Evolutionary conservation across 108 stramenopile species (phyloP).

Genomic region (Conticribra weissflogii): DNA sequence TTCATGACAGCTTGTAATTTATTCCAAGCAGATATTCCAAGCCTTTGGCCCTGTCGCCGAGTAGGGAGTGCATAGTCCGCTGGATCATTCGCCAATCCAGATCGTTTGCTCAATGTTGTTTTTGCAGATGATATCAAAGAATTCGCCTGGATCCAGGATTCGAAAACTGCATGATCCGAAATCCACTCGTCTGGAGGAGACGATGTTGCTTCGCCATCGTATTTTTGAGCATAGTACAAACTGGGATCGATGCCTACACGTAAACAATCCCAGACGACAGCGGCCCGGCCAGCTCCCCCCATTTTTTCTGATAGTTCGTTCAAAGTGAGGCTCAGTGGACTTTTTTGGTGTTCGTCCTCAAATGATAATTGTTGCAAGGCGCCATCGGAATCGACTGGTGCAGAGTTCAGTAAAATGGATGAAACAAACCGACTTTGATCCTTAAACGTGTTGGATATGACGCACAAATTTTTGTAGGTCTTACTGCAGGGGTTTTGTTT

Average conservation of each 20-base stretch:
- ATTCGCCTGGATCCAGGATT: constrained; percentile 27
- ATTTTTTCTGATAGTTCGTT: constrained; percentile 52
- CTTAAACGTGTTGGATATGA: no score
- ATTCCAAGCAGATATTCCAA: constrained; percentile 16
- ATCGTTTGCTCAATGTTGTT: background rate
- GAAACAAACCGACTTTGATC: no score
- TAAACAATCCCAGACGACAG: constrained; percentile 58
- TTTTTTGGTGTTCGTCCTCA: no score
- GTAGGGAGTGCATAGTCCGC: background rate
- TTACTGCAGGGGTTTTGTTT: no score
- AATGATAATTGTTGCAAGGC: no score
- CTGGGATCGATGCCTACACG: constrained; percentile 61
- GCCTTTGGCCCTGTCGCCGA: constrained; percentile 12
- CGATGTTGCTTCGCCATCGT: background rate
- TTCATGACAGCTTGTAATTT: constrained; percentile 13
- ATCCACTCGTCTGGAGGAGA: background rate
- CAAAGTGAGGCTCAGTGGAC: constrained; percentile 47
- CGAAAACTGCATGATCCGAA: constrained; percentile 22
- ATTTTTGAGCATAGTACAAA: constrained; percentile 43
- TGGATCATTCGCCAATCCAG: background rate
- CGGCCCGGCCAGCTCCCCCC: constrained; percentile 58
- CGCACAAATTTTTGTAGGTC: no score
- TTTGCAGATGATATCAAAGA: constrained; percentile 3
- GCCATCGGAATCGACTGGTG: no score
- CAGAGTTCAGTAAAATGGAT: no score